A percentile compares a stretch with the other conserved stretches of the same genome.
These are phyloP conservation scores for Amylocystis lapponica DNA, from an alignment of 768 basidiomycete species.

Conservation along the genomic window DNA sequence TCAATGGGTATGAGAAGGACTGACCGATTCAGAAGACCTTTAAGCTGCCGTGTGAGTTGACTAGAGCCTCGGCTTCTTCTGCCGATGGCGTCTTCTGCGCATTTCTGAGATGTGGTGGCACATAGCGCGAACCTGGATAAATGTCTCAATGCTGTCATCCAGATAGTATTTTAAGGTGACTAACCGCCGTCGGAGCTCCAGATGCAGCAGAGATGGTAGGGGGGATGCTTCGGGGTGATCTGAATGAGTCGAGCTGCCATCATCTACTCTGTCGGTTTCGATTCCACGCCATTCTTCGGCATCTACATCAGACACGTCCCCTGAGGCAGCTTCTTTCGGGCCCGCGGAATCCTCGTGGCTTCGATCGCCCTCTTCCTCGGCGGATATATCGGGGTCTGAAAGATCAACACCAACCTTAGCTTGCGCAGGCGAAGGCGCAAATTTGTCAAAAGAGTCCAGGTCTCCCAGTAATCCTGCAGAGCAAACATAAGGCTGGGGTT, in stretches of 20 bases:
- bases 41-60: constrained; percentile 71
- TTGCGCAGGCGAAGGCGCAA: constrained; percentile 1
- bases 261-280: constrained; percentile 4
- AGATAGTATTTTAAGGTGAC: no score
- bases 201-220: neutral
- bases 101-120: constrained; percentile 78
- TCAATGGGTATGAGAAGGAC: constrained; percentile 6
- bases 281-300: constrained; percentile 16
- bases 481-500: neutral
- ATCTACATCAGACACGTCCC: constrained; percentile 8
- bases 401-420: neutral
- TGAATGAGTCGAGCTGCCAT: constrained; percentile 13
- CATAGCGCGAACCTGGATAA: constrained; percentile 45
- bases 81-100: constrained; percentile 32
- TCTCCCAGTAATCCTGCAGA: constrained; percentile 21
- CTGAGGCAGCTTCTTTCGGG: constrained; percentile 20
- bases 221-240: constrained; percentile 4
- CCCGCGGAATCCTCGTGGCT: constrained; percentile 15
- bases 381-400: constrained; percentile 1
- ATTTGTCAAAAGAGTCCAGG: constrained; percentile 19
- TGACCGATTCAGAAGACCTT: constrained; percentile 86
- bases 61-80: constrained; percentile 30
- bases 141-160: no score
- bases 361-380: constrained; percentile 8
- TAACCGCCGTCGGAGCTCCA: neutral